phyloP scores from a whole-genome alignment of 352 stramenopile species.

The Hyaloperonospora brassicae region DNA sequence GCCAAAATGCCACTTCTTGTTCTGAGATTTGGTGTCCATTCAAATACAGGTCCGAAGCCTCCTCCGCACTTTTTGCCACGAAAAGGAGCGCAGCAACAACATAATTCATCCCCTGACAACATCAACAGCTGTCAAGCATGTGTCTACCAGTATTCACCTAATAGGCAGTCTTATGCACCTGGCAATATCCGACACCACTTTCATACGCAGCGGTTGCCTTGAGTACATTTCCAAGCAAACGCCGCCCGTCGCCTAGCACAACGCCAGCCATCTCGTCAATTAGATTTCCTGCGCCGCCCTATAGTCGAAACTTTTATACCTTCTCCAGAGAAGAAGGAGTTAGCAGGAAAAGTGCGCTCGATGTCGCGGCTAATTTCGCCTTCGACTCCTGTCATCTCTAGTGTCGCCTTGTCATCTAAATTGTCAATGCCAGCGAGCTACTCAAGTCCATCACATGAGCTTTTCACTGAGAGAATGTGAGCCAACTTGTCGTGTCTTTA shows the following conservation, averaged over 20 bases:
- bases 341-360: conserved; percentile 55
- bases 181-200: conserved; percentile 65
- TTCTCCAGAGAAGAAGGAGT: conserved; percentile 43
- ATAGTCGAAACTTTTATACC: conserved; percentile 10
- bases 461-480: not conserved
- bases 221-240: conserved; percentile 61
- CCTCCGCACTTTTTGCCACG: conserved; percentile 26
- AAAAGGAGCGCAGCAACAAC: conserved; percentile 57
- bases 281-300: not conserved
- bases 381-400: conserved; percentile 56
- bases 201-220: conserved; percentile 50
- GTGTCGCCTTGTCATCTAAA: conserved; percentile 25
- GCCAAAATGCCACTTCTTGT: conserved; percentile 58
- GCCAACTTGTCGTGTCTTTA: not conserved
- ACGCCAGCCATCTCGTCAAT: conserved; percentile 3
- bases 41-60: conserved; percentile 5
- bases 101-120: conserved; percentile 76
- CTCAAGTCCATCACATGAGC: not conserved
- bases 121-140: conserved; percentile 5
- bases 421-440: conserved; percentile 38
- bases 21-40: conserved; percentile 8
- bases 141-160: not conserved
- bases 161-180: conserved; percentile 27
- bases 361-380: conserved; percentile 74
- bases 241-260: conserved; percentile 37